Conservation (phyloP, 106 monocot genomes). For the Acorus gramineus region DNA sequence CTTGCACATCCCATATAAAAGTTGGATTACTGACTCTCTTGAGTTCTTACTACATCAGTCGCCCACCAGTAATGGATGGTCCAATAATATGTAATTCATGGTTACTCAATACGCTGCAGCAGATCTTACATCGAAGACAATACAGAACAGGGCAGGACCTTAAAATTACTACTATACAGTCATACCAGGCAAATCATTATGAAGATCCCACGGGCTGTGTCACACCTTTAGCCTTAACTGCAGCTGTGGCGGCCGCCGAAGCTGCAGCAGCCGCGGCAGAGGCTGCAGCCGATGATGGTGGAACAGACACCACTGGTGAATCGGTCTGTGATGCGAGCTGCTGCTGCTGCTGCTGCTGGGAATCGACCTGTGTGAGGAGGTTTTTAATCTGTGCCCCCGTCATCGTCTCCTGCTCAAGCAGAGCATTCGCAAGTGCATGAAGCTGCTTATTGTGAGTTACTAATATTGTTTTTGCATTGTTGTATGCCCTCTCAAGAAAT, state of each 20-base stretch:
- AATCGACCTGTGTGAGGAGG: constrained; percentile 44
- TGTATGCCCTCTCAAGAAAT: constrained; percentile 75
- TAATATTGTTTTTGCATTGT: constrained; percentile 79
- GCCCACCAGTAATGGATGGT: too few relatives aligned
- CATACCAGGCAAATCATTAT: neutral
- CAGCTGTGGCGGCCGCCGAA: constrained; percentile 59
- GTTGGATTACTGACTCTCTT: too few relatives aligned
- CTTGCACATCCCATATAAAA: too few relatives aligned
- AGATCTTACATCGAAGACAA: too few relatives aligned
- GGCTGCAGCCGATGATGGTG: constrained; percentile 35
- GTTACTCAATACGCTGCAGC: too few relatives aligned
- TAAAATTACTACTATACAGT: too few relatives aligned
- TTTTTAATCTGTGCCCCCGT: constrained; percentile 80
- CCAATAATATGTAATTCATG: too few relatives aligned
- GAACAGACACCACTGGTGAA: constrained; percentile 14
- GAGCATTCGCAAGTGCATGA: constrained; percentile 80
- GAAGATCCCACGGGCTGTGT: constrained; percentile 76
- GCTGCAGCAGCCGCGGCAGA: constrained; percentile 52
- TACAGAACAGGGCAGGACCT: too few relatives aligned
- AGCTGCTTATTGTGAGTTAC: constrained; percentile 65
- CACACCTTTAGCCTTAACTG: constrained; percentile 84
- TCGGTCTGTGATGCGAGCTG: constrained; percentile 12
- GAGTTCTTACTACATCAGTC: too few relatives aligned
- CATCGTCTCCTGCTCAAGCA: constrained; percentile 86
- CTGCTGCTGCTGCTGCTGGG: constrained; percentile 32